Percentiles rank a stretch among this genome's conserved stretches.
Evolutionary conservation across 768 basidiomycete species (phyloP).

Genomic region (Termitomyces sp.): DNA sequence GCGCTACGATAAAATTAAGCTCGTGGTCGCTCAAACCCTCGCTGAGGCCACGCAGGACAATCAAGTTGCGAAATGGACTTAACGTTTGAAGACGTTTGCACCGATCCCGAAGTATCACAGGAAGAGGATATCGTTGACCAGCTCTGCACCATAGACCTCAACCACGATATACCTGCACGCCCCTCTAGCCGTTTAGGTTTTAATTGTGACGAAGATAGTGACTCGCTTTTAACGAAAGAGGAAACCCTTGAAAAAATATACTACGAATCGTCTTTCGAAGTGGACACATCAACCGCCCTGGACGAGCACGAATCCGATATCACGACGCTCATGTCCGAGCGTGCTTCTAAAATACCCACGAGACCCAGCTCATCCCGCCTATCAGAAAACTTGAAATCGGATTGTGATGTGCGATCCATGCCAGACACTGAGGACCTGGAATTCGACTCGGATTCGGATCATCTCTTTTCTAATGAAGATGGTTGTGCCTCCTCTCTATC

Average conservation of each 20-base stretch:
- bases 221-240: slow-evolving; percentile 4
- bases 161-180: slow-evolving; percentile 29
- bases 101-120: slow-evolving; percentile 5
- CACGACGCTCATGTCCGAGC: slow-evolving; percentile 8
- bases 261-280: neutral
- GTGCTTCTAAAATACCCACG: neutral
- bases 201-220: slow-evolving; percentile 17
- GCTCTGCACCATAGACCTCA: slow-evolving; percentile 6
- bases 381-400: slow-evolving; percentile 5
- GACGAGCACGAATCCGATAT: slow-evolving; percentile 16
- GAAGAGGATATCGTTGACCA: slow-evolving; percentile 21
- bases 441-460: slow-evolving; percentile 18
- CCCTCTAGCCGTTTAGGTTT: slow-evolving; percentile 47
- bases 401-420: slow-evolving; percentile 8
- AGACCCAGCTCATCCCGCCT: slow-evolving; percentile 1
- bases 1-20: neutral
- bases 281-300: slow-evolving; percentile 5
- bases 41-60: slow-evolving; percentile 5
- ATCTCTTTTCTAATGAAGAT: slow-evolving; percentile 18
- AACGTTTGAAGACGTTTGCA: neutral
- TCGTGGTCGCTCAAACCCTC: neutral
- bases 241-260: neutral
- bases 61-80: slow-evolving; percentile 1
- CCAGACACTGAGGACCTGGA: slow-evolving; percentile 17
- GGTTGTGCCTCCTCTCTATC: slow-evolving; percentile 11